Conservation (phyloP, 176 grass and related monocot species). For the Miscanthus lutarioriparius region DNA sequence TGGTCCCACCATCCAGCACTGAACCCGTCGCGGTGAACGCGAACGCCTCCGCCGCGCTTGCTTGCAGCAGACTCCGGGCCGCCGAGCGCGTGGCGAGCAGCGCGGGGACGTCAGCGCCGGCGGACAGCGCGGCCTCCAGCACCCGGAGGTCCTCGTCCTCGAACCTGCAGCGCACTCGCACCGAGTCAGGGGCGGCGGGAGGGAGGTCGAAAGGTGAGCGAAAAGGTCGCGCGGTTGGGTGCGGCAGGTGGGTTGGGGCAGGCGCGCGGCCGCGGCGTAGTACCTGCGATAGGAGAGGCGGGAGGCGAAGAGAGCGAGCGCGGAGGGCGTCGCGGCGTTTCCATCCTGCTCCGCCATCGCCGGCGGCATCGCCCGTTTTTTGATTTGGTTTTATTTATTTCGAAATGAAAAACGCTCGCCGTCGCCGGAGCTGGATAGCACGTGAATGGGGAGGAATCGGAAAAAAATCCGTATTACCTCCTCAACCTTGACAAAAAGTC, state of each 20-base stretch:
- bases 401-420: too few species aligned
- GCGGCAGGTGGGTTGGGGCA: too few species aligned
- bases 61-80: conserved; percentile 30
- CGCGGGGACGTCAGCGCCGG: conserved; percentile 46
- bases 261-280: too few species aligned
- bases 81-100: conserved; percentile 30
- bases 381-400: too few species aligned
- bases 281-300: neutral
- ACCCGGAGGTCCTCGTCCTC: conserved; percentile 43
- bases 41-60: conserved; percentile 19
- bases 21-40: neutral
- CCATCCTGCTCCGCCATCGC: neutral
- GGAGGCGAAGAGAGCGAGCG: neutral
- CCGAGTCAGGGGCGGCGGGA: too few species aligned
- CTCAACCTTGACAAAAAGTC: too few species aligned
- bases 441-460: too few species aligned
- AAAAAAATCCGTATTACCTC: too few species aligned
- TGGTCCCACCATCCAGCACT: conserved; percentile 10
- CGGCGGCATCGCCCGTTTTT: neutral
- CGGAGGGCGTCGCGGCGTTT: neutral
- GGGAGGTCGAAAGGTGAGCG: too few species aligned
- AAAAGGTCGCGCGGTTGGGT: too few species aligned
- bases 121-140: conserved; percentile 57
- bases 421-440: too few species aligned
- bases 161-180: conserved; percentile 31